Conservation (phyloP, 805 yeast species). For the Lachancea cidri region DNA sequence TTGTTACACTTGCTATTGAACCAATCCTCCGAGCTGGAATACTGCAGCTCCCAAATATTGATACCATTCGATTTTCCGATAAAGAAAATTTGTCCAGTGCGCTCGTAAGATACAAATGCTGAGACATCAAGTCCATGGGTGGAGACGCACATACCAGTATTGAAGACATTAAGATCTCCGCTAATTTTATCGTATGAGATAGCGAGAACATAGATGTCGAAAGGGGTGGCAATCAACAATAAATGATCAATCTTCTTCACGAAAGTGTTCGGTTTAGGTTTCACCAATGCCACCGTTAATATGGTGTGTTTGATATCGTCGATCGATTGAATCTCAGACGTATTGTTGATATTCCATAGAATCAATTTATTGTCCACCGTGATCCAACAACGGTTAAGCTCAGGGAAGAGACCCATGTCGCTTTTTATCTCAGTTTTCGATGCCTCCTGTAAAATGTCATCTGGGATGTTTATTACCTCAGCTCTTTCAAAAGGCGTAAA, state of each 20-base stretch:
- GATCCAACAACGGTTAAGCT: conserved; percentile 80
- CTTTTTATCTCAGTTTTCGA: conserved; percentile 60
- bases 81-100: conserved; percentile 77
- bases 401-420: conserved; percentile 79
- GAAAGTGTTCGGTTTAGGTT: conserved; percentile 77
- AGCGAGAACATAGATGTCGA: conserved; percentile 72
- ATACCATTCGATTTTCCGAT: conserved; percentile 73
- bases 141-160: conserved; percentile 77
- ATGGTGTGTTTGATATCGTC: conserved; percentile 80
- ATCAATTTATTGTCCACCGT: conserved; percentile 74
- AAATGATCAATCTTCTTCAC: conserved; percentile 70
- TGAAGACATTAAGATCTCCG: conserved; percentile 60
- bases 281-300: conserved; percentile 67
- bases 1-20: conserved; percentile 78
- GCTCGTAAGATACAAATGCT: conserved; percentile 51
- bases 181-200: conserved; percentile 46
- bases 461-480: conserved; percentile 69
- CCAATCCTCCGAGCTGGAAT: conserved; percentile 81
- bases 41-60: conserved; percentile 83
- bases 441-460: conserved; percentile 68
- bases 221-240: conserved; percentile 72
- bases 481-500: conserved; percentile 76
- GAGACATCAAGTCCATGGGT: conserved; percentile 72
- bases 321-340: conserved; percentile 67
- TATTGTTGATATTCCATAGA: conserved; percentile 72